phyloP scores from a whole-genome alignment of 257 asterid species.

The Nicotiana paniculata region DNA sequence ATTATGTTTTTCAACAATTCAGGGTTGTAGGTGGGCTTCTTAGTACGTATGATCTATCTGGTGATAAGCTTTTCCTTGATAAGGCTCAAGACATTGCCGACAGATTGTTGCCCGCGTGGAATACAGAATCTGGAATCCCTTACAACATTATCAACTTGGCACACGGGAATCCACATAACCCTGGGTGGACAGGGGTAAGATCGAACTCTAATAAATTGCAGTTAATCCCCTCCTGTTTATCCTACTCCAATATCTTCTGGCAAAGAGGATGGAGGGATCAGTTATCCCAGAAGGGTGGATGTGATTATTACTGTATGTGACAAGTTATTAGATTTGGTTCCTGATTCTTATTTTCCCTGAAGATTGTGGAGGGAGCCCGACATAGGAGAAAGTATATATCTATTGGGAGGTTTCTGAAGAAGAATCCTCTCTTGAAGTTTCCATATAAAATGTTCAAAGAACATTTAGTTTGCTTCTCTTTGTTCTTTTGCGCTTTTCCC shows the following conservation, averaged over 20 bases:
- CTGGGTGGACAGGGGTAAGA: constrained; percentile 98
- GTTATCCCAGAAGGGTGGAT: background rate
- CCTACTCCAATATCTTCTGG: background rate
- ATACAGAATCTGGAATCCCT: constrained; percentile 92
- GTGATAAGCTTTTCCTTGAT: constrained; percentile 85
- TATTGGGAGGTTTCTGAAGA: constrained; percentile 2
- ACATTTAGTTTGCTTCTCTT: background rate
- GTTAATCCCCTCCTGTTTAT: background rate
- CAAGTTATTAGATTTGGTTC: background rate
- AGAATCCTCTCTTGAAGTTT: background rate
- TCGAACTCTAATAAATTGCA: background rate
- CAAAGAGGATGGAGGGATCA: background rate
- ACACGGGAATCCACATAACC: constrained; percentile 89
- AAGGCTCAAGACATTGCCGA: constrained; percentile 97
- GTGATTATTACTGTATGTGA: background rate
- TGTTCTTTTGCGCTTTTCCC: background rate
- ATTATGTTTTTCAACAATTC: constrained; percentile 33
- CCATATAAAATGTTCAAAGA: background rate
- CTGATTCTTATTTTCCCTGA: background rate
- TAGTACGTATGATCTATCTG: constrained; percentile 93
- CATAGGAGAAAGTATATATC: background rate
- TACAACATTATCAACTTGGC: constrained; percentile 85
- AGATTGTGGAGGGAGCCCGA: background rate
- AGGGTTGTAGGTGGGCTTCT: constrained; percentile 99
- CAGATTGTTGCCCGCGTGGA: constrained; percentile 96